Evolutionary conservation across 108 stramenopile species (phyloP), one percentile per base, ranked within the genome.

Genomic region (Pseudonitzschia multistriata): DNA sequence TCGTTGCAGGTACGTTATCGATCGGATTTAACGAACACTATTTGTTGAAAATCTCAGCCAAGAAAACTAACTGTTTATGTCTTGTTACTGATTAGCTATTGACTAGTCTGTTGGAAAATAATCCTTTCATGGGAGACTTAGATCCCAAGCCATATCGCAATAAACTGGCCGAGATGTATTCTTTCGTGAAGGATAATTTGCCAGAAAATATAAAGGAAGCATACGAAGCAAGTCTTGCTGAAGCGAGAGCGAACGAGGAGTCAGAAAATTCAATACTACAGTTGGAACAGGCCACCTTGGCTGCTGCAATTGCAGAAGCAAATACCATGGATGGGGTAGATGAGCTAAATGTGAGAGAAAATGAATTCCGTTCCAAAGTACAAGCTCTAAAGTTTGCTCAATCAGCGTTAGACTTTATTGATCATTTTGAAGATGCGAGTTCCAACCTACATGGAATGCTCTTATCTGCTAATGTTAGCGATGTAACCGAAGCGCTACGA

Each of bases 121-220:
- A 99, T 73, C 98, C 97, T 1, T 99, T 82, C 85, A 84, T 85
- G 81, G 93, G 91, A 59, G 74, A 79, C 39, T 86, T 99, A 36
- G 93, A 97, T 72, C 94, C 95, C 0, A 77, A 68, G 49, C 86
- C 88, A 30, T 96, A 94, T 75, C 66, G 66, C 14, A 76, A 71
- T 49, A 95, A 95, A 74, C 74, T 95, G 28, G 63, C 56, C 19
- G 88, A 90, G 52, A 76, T 91, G 40, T 86, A 87, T 59, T 63
- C 67, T n/a, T 78, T 77, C 35, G 71, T 93, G 10, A 83, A 85
- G 72, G 67, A 71, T 25, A 89, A 90, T 70, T 63, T 93, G 52
- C 92, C 92, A 11, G 67, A 42, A 24, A 69, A 81, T 48, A 79
- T 93, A 62, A 74, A 75, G 33, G 79, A 87, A 39, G 92, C 92